Evolutionary conservation across 441 rosid species (phyloP).

Genomic region (Biscutella laevigata): DNA sequence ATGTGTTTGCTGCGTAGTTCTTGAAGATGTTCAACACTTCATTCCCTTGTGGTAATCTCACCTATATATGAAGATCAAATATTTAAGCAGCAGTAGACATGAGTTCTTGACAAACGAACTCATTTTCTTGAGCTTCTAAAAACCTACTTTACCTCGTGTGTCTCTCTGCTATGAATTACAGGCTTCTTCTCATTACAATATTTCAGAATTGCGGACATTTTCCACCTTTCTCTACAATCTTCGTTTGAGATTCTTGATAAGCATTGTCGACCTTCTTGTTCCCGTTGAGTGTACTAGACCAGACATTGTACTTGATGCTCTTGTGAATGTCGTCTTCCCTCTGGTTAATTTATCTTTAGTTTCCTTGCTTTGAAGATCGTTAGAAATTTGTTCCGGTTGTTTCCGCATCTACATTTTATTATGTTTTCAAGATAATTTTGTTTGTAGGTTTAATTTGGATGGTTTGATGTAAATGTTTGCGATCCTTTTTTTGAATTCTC

Average conservation of each 20-base stretch:
- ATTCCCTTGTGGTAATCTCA: conserved; percentile 34
- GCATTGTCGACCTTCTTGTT: conserved; percentile 39
- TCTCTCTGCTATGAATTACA: conserved; percentile 42
- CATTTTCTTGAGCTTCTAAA: background rate
- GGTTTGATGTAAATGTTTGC: too few species aligned
- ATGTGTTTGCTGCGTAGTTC: conserved; percentile 33
- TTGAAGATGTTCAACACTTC: conserved; percentile 41
- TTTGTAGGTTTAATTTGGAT: too few species aligned
- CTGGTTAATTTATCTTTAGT: too few species aligned
- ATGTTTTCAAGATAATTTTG: too few species aligned
- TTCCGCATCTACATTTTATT: too few species aligned
- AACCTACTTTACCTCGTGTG: conserved; percentile 33
- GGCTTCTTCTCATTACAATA: conserved; percentile 43
- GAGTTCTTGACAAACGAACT: background rate
- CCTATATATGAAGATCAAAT: conserved; percentile 22
- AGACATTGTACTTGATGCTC: conserved; percentile 42
- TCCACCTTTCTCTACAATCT: conserved; percentile 27
- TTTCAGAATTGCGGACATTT: conserved; percentile 37
- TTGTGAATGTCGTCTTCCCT: conserved; percentile 42
- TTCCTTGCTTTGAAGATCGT: too few species aligned
- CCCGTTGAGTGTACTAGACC: conserved; percentile 45
- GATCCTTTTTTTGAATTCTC: too few species aligned
- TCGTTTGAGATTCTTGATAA: conserved; percentile 31
- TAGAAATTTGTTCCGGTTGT: too few species aligned
- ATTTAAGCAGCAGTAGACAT: background rate